Evolutionary conservation across 163 green algal genomes (phyloP).

Genomic region (Coccomyxa subellipsoidea): DNA sequence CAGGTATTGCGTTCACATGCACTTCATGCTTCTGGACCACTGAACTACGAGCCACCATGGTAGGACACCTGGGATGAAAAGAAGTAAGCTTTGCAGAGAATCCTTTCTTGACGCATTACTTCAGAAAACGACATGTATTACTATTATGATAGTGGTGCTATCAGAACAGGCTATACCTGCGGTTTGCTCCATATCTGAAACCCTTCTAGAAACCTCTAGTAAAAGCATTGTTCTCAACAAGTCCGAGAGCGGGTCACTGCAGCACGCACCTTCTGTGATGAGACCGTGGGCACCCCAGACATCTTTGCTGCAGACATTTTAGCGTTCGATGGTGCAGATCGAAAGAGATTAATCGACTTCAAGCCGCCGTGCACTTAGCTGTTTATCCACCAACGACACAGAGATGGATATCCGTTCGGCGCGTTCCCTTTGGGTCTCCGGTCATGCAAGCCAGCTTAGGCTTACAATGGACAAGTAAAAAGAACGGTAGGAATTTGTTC

Average conservation of each 20-base stretch:
- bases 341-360: background rate
- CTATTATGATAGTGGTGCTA: background rate
- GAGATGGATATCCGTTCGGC: no score
- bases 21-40: background rate
- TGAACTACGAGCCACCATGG: background rate
- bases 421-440: no score
- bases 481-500: no score
- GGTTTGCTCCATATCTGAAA: background rate
- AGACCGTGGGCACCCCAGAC: background rate
- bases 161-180: background rate
- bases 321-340: background rate
- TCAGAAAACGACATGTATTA: background rate
- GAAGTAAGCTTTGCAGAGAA: background rate
- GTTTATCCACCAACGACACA: background rate
- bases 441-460: no score
- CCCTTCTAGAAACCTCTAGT: slow-evolving; percentile 7
- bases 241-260: background rate
- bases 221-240: background rate
- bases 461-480: no score
- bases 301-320: background rate
- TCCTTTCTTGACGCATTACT: background rate
- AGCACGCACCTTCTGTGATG: background rate
- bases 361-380: background rate
- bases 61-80: background rate
- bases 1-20: background rate